Percentiles rank a stretch among this genome's conserved stretches.
phyloP scores from a whole-genome alignment of 2,329 filamentous ascomycete genomes.

The Diaporthe citriasiana region DNA sequence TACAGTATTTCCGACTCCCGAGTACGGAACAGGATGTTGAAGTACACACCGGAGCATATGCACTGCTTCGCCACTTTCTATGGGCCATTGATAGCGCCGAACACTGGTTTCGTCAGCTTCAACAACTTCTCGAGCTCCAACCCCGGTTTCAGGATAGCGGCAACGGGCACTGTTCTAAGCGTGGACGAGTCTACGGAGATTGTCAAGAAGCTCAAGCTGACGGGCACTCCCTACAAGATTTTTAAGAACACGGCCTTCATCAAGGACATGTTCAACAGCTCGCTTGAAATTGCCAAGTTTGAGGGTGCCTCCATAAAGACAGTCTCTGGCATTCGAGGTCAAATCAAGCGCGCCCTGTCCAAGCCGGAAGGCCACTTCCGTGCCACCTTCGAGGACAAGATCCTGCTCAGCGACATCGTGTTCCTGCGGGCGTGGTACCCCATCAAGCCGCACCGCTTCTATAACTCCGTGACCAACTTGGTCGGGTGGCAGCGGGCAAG shows the following conservation, averaged over 20 bases:
- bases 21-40: slow-evolving; percentile 96
- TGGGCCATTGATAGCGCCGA: slow-evolving; percentile 93
- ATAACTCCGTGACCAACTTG: slow-evolving; percentile 95
- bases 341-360: slow-evolving; percentile 94
- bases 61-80: slow-evolving; percentile 98
- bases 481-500: slow-evolving; percentile 96
- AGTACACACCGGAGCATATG: slow-evolving; percentile 99
- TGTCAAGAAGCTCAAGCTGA: slow-evolving; percentile 99
- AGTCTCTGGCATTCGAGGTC: slow-evolving; percentile 93
- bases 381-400: slow-evolving; percentile 98
- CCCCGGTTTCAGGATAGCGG: slow-evolving; percentile 93
- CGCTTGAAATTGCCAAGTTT: slow-evolving; percentile 97
- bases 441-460: slow-evolving; percentile 94
- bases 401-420: slow-evolving; percentile 95
- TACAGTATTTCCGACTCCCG: slow-evolving; percentile 97
- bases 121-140: slow-evolving; percentile 88
- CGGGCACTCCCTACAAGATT: slow-evolving; percentile 94
- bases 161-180: slow-evolving; percentile 91
- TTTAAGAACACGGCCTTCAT: slow-evolving; percentile 99
- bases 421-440: slow-evolving; percentile 98
- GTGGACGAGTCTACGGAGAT: slow-evolving; percentile 98
- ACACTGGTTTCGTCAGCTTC: slow-evolving; percentile 95
- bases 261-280: slow-evolving; percentile 96
- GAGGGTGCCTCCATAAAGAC: slow-evolving; percentile 97
- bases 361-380: slow-evolving; percentile 97